phyloP scores from a whole-genome alignment of 73 alveolate species.

The Blepharisma stoltei region DNA sequence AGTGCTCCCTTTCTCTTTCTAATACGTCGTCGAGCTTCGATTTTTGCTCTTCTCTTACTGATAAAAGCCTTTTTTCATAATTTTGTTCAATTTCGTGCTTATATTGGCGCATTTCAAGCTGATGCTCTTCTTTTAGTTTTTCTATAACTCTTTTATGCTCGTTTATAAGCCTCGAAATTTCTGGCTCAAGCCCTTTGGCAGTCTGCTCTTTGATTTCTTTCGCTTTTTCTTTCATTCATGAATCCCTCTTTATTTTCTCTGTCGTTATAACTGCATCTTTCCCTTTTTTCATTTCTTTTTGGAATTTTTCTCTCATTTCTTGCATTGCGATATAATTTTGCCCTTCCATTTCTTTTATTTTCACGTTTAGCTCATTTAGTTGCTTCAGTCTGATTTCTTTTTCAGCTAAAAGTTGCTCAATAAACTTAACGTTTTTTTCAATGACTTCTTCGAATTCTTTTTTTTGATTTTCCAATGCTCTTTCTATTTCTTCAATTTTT shows the following conservation, averaged over 20 bases:
- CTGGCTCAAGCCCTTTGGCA: constrained; percentile 93
- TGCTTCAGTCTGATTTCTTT: constrained; percentile 53
- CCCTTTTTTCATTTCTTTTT: constrained; percentile 77
- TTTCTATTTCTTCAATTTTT: background rate
- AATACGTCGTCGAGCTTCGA: constrained; percentile 80
- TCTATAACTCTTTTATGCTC: constrained; percentile 83
- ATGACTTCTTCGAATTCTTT: constrained; percentile 53
- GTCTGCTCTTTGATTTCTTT: constrained; percentile 88
- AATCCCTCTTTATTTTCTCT: constrained; percentile 84
- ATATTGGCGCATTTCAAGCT: constrained; percentile 51
- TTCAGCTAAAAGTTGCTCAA: constrained; percentile 60
- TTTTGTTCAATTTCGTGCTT: constrained; percentile 71
- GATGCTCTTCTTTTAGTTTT: constrained; percentile 63
- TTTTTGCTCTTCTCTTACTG: constrained; percentile 68
- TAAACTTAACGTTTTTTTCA: constrained; percentile 55
- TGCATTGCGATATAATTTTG: constrained; percentile 56
- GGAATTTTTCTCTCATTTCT: constrained; percentile 65
- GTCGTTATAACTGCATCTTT: constrained; percentile 91
- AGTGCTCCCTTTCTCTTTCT: constrained; percentile 76
- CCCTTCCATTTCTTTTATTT: constrained; percentile 68
- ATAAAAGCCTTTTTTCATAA: constrained; percentile 69
- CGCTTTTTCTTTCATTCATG: constrained; percentile 91
- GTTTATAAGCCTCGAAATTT: constrained; percentile 76
- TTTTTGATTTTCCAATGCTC: background rate
- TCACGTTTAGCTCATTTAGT: constrained; percentile 52